Evolutionary conservation across 2,329 filamentous ascomycete species (phyloP), one percentile per base, ranked within the genome.

Genomic region (Stemphylium beticola): DNA sequence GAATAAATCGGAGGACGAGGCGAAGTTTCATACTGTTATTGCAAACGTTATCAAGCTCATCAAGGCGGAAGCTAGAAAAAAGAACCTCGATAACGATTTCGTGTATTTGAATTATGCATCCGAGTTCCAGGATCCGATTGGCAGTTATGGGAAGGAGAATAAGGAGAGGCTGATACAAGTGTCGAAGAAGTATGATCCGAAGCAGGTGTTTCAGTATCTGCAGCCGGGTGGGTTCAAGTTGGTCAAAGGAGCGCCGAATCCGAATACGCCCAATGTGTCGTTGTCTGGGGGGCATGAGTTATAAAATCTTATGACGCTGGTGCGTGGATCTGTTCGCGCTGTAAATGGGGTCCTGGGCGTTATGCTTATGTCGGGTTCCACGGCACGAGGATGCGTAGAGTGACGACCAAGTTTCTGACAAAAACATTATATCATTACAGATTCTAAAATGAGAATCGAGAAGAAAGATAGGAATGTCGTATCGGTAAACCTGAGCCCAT

Each of bases 141-240:
- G 58, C 6, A 68, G 72, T 17, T 81, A 81, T 60, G 78, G 79
- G 0, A 34, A 57, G 32, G 46, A 36, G 24, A 60, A 55, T 14
- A 58, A 55, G n/a, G n/a, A 52, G 10, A 62, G 61, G 8, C 47
- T 80, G 54, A 59, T 62, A 34, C 48, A 55, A 2, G 61, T 78
- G 12, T 69, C 69, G 7, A 59, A 53, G 15, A 72, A 68, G 53
- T 79, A 78, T 49, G 78, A 80, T 55, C 76, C 78, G 0, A 57
- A 54, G 3, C 61, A 65, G 1, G 67, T 79, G 2, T 79, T 76
- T 52, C 74, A 79, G 62, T 71, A 48, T 31, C 58, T 76, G 20
- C 66, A 75, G 46, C 75, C 76, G 2, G 77, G 77, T 7, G 71
- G 74, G 26, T 80, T 78, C 51, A 80, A 80, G 47, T 29, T 64